Evolutionary conservation across 306 rosid genomes (phyloP), one percentile per base, ranked within the genome.

Genomic region (Pterocarpus macrocarpus): DNA sequence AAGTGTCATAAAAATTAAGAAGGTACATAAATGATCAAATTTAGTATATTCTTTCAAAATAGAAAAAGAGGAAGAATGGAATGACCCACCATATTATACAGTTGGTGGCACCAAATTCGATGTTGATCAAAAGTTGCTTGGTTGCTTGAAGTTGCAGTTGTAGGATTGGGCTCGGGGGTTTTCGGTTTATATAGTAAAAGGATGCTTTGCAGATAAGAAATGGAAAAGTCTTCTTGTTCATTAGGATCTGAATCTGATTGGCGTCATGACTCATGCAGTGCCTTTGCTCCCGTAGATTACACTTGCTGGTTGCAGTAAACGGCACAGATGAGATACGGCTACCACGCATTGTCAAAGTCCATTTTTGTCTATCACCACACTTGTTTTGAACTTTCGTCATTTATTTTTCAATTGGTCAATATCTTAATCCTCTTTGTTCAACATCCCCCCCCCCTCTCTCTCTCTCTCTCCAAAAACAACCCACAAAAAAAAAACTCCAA

Each of bases 41-140:
- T 30, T 16, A 61, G 49, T 28, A 14, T 3, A 2, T 7, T 30
- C 6, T 61, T 6, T 32, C 28, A 22, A 22, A 22, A 22, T 22
- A 22, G 28, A 22, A 22, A 30, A 7, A 57, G n/a, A 47, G 8
- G 0, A 58, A 8, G n/a, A 77, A 57, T 2, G 45, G 11, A 44
- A 68, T 64, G 72, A 86, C 85, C 7, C 15, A 87, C 90, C 90
- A 87, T 87, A 30, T 77, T 72, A 2, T 4, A 22, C 15, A 43
- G n/a, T 47, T 41, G 78, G 71, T 14, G 41, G 53, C 17, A 2
- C 30, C 15, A 69, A 86, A 65, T 11, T 64, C 17, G 55, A 58
- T 30, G 72, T 70, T 76, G 78, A 57, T 73, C 14, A 34, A 73
- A 52, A 43, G 62, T 33, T 61, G 75, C 3, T 69, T 43, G 15